These are phyloP conservation scores for Aspergillus neotritici DNA, from an alignment of 2,329 filamentous ascomycete genomes.

Conservation along the genomic window DNA sequence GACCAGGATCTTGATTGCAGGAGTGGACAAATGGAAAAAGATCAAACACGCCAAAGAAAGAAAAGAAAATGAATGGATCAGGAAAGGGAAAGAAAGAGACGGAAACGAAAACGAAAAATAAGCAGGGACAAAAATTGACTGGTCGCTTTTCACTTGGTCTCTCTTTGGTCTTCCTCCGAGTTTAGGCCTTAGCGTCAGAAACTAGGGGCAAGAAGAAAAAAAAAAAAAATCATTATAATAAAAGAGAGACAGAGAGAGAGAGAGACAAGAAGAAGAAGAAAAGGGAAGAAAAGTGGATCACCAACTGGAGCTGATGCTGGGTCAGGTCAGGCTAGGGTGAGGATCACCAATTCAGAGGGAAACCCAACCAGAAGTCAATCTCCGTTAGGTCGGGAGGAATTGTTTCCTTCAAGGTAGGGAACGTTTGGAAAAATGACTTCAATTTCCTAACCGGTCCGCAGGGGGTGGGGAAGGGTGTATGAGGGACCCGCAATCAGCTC, in stretches of 20 bases:
- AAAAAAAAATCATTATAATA: slow-evolving; percentile 1
- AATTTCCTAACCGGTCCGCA: slow-evolving; percentile 6
- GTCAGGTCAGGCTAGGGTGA: slow-evolving; percentile 6
- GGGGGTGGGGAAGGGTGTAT: too few relatives aligned
- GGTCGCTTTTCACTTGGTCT: slow-evolving; percentile 17
- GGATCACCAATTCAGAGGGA: slow-evolving; percentile 8
- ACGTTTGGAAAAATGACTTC: not conserved
- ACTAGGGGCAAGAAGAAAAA: not conserved
- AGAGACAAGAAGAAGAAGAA: not conserved
- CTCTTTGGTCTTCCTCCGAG: not conserved
- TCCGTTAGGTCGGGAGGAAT: slow-evolving; percentile 1
- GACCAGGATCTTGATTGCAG: slow-evolving; percentile 13
- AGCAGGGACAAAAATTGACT: slow-evolving; percentile 22
- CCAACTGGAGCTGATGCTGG: slow-evolving; percentile 6
- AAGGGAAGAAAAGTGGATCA: slow-evolving; percentile 10
- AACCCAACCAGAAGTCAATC: not conserved
- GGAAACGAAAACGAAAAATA: not conserved
- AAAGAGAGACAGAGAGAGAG: not conserved
- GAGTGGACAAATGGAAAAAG: slow-evolving; percentile 5
- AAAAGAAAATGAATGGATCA: not conserved
- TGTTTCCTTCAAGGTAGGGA: not conserved
- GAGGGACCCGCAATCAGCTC: slow-evolving; percentile 8
- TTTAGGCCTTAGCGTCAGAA: slow-evolving; percentile 3
- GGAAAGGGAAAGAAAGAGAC: not conserved
- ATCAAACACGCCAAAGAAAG: not conserved